phyloP scores from a whole-genome alignment of 1,284 basidiomycete genomes.

The Cronartium quercuum region DNA sequence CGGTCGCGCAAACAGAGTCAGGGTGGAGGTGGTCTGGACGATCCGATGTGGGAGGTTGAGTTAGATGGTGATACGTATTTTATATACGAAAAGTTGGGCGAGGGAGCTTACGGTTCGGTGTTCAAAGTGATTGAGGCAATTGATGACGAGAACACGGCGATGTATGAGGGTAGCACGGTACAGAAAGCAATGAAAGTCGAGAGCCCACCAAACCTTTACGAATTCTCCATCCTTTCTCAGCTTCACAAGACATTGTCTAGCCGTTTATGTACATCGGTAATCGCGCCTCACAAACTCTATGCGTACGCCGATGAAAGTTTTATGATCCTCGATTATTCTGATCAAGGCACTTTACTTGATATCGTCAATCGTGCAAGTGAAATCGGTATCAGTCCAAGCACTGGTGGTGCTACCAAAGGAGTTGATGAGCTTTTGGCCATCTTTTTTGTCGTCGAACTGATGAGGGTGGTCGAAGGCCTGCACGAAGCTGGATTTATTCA shows the following conservation, averaged over 20 bases:
- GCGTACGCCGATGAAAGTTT: constrained; percentile 82
- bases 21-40: constrained; percentile 22
- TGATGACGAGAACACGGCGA: constrained; percentile 54
- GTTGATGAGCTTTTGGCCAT: constrained; percentile 89
- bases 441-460: constrained; percentile 88
- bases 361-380: constrained; percentile 76
- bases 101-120: constrained; percentile 92
- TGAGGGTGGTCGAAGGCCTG: constrained; percentile 74
- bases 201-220: constrained; percentile 82
- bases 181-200: constrained; percentile 88
- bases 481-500: constrained; percentile 82
- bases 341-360: constrained; percentile 87
- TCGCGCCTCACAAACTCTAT: constrained; percentile 66
- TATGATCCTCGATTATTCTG: constrained; percentile 78
- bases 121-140: constrained; percentile 57
- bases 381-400: constrained; percentile 57
- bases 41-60: constrained; percentile 19
- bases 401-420: constrained; percentile 48
- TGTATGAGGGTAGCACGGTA: constrained; percentile 53
- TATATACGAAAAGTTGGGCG: constrained; percentile 78
- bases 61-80: constrained; percentile 41
- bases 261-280: constrained; percentile 60
- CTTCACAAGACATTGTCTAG: constrained; percentile 63
- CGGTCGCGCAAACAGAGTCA: constrained; percentile 47
- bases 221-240: constrained; percentile 77